Conservation (phyloP, 1,139 yeast species). For the Kurtzmaniella quercitrusa region DNA sequence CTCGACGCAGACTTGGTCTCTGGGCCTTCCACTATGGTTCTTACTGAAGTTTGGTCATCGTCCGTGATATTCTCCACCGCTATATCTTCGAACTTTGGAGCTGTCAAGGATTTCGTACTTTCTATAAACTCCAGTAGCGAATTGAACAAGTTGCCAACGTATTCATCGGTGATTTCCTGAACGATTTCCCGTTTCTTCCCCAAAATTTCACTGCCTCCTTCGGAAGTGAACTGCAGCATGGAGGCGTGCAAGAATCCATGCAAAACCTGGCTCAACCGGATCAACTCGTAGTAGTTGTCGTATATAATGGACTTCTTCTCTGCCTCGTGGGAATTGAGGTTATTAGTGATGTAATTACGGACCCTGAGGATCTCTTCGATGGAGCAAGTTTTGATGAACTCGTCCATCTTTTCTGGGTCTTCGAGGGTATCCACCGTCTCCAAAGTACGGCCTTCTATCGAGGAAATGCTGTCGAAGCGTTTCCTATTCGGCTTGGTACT, state of each 20-base stretch:
- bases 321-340: slow-evolving; percentile 37
- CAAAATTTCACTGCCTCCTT: slow-evolving; percentile 5
- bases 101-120: slow-evolving; percentile 20
- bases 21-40: neutral
- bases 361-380: slow-evolving; percentile 33
- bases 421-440: slow-evolving; percentile 12
- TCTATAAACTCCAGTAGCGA: slow-evolving; percentile 26
- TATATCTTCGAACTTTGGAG: slow-evolving; percentile 21
- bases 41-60: neutral
- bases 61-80: neutral
- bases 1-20: neutral
- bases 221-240: slow-evolving; percentile 7
- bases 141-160: slow-evolving; percentile 23
- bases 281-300: slow-evolving; percentile 43
- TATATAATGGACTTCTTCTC: slow-evolving; percentile 44
- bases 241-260: slow-evolving; percentile 22
- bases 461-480: neutral
- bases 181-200: slow-evolving; percentile 3
- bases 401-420: slow-evolving; percentile 21
- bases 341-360: slow-evolving; percentile 29
- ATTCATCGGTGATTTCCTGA: slow-evolving; percentile 13
- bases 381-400: slow-evolving; percentile 30
- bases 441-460: neutral
- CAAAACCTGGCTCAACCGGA: slow-evolving; percentile 37
- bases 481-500: slow-evolving; percentile 1